phyloP scores from a whole-genome alignment of 2,329 filamentous ascomycete genomes.

The Pseudocercospora vitis region DNA sequence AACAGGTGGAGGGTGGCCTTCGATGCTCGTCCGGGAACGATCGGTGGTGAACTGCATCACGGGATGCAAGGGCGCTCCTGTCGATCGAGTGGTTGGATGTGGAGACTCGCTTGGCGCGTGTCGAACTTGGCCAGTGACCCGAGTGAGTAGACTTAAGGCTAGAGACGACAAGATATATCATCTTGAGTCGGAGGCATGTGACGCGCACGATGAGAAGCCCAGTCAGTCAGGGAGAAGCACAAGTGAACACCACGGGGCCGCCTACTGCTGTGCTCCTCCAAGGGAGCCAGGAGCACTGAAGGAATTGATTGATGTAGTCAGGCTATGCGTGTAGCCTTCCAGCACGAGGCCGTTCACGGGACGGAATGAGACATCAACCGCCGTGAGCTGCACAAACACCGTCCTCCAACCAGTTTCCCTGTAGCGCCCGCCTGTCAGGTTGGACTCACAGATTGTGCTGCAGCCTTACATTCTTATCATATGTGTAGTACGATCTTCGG shows the following conservation, averaged over 20 bases:
- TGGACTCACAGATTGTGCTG: not conserved
- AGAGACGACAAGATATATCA: not conserved
- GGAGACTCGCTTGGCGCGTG: not conserved
- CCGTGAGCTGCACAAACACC: not conserved
- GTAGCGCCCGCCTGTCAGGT: not conserved
- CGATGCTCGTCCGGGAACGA: not conserved
- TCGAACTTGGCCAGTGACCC: conserved; percentile 12
- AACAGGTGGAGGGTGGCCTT: not conserved
- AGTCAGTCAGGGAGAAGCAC: not conserved
- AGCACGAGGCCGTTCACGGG: not conserved
- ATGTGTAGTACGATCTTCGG: too few species aligned
- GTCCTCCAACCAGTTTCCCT: not conserved
- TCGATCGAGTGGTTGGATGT: not conserved
- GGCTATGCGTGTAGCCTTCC: too few species aligned
- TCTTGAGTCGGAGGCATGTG: not conserved
- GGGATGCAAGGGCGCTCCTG: conserved; percentile 4
- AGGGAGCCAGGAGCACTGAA: too few species aligned
- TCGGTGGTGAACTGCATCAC: conserved; percentile 13
- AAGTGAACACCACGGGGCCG: not conserved
- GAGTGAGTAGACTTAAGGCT: not conserved
- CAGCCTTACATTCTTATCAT: not conserved
- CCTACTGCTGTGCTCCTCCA: not conserved
- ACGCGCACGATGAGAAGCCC: not conserved
- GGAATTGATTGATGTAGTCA: too few species aligned
- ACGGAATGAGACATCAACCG: conserved; percentile 10